Base-by-base conservation (phyloP, 495 filamentous ascomycete species). In the Lepidopterella palustris region DNA sequence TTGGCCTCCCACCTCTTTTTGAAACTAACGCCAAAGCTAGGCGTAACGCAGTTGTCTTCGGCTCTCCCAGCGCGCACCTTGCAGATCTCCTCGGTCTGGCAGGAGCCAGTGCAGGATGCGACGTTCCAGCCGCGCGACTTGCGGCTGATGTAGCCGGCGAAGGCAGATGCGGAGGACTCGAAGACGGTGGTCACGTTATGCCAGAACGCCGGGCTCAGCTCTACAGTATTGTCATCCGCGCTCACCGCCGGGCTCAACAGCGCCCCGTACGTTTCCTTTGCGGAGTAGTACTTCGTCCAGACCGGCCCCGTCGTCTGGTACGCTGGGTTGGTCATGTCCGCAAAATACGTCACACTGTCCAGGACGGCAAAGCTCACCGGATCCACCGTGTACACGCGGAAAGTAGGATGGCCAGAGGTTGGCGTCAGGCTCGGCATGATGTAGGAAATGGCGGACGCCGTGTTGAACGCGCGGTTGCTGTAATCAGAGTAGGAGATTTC, bases 361-460 rank as follows among this genome's bases (percentile, higher is more conserved):
- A 82, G 66, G 0, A 84, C 75, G 6, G 62, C 78, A 55, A 79
- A 83, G 0, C 77, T 83, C 15, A 74, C 76, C 0, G 80, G 79
- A 55, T 83, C 82, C 27, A 83, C 73, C 11, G 72, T 67, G 68
- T 83, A 83, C n/a, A 82, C 74, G 31, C 78, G 77, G 73, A 84
- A 83, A 2, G 80, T 73, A 0, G 81, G 78, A 10, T 75, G 70
- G 15, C 80, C 80, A 4, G 74, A 75, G 0, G 72, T 80, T 0
- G 82, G 81, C 0, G 81, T 82, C 68, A 84, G 62, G 8, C 77
- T 74, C 4, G 80, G 79, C 0, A 72, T 73, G 58, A 83, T 75
- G 53, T 80, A 84, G 5, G 74, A 76, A 24, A 77, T 71, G 42
- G 72, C 73, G 3, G 73, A 61, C 2, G 81, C 80, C 4, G 73